Percentiles rank a stretch among this genome's conserved stretches.
Evolutionary conservation across 2,329 filamentous ascomycete genomes (phyloP).

Genomic region (Albifimbria verrucaria): DNA sequence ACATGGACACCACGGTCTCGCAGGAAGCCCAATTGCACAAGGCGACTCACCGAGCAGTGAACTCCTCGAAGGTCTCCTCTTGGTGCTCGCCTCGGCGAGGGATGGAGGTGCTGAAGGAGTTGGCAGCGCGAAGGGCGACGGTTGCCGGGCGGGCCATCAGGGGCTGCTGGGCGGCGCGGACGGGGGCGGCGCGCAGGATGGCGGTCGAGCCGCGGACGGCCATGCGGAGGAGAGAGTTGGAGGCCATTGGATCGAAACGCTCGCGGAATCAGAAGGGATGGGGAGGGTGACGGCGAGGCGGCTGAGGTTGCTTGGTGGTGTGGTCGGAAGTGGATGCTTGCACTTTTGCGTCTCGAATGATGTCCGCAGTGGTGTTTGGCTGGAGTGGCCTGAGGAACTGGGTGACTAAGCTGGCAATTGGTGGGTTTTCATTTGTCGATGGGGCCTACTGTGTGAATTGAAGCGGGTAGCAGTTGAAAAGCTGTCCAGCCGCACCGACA

Average conservation of each 20-base stretch:
- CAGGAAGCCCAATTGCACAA: background rate
- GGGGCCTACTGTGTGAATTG: background rate
- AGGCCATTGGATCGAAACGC: constrained; percentile 53
- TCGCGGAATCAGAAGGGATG: constrained; percentile 22
- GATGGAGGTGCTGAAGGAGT: constrained; percentile 62
- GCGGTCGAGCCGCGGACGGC: constrained; percentile 64
- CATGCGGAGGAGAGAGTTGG: constrained; percentile 65
- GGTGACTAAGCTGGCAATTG: constrained; percentile 1
- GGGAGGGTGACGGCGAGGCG: constrained; percentile 11
- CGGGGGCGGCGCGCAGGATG: constrained; percentile 62
- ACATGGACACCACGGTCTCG: background rate
- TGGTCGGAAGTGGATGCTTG: constrained; percentile 3
- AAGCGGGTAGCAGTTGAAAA: no score
- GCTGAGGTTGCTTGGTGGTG: constrained; percentile 9
- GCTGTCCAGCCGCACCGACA: no score
- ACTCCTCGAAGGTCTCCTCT: constrained; percentile 99
- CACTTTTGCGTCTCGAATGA: constrained; percentile 4
- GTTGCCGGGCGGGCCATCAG: constrained; percentile 54
- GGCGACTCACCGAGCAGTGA: constrained; percentile 80
- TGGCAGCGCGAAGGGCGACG: constrained; percentile 38
- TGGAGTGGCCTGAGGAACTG: constrained; percentile 1
- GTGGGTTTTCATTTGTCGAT: background rate
- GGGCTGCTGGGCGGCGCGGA: constrained; percentile 53
- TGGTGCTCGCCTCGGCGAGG: constrained; percentile 62
- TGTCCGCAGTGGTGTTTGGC: background rate